Percentiles rank a stretch among this genome's conserved stretches.
phyloP scores from a whole-genome alignment of 106 monocot species.

The Dendrobium huoshanense region DNA sequence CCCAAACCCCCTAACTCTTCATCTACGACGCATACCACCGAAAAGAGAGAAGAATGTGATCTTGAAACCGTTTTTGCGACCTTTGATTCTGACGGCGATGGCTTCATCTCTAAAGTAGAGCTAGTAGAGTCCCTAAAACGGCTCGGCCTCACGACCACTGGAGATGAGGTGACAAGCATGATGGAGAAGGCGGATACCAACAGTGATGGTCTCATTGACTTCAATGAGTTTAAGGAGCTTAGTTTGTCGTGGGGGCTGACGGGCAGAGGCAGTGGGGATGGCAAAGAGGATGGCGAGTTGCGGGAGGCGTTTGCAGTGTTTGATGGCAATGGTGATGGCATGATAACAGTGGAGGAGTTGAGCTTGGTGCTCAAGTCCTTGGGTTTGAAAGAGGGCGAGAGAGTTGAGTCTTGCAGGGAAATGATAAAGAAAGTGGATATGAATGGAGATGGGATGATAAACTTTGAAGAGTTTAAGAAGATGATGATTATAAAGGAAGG shows the following conservation, averaged over 20 bases:
- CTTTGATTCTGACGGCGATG: constrained; percentile 50
- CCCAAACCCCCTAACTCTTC: not conserved
- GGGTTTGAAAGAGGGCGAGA: constrained; percentile 32
- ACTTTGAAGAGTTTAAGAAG: constrained; percentile 68
- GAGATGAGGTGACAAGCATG: constrained; percentile 22
- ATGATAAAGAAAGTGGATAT: constrained; percentile 60
- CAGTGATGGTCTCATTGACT: constrained; percentile 43
- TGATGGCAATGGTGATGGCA: constrained; percentile 50
- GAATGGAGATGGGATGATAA: constrained; percentile 69
- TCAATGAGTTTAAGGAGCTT: constrained; percentile 41
- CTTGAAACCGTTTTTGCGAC: constrained; percentile 28
- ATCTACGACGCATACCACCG: not conserved
- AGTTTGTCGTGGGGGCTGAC: constrained; percentile 17
- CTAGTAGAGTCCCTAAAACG: constrained; percentile 30
- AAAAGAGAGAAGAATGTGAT: constrained; percentile 1
- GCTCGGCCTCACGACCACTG: constrained; percentile 19
- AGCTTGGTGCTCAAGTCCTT: constrained; percentile 28
- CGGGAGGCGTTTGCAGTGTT: constrained; percentile 58
- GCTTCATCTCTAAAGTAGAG: constrained; percentile 47
- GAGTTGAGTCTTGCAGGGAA: constrained; percentile 30
- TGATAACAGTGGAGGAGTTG: constrained; percentile 57
- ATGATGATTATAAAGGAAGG: constrained; percentile 42
- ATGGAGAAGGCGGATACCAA: constrained; percentile 39
- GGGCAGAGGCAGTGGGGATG: constrained; percentile 1
- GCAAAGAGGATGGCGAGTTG: constrained; percentile 22